A percentile compares a stretch with the other conserved stretches of the same genome.
phyloP scores from a whole-genome alignment of 129 eudicot species.

The Glebionis coronaria region DNA sequence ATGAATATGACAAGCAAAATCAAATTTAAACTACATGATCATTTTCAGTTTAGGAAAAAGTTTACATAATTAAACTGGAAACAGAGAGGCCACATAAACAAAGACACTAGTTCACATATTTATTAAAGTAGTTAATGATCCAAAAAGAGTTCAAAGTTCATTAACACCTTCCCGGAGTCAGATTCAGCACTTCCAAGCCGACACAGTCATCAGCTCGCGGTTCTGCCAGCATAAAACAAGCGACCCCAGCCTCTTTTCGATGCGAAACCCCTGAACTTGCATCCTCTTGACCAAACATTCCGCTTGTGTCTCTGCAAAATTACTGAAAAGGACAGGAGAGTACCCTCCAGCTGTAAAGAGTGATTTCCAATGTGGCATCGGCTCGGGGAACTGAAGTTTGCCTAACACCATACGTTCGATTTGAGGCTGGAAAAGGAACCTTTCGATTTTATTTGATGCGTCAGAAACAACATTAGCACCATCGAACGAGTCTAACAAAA shows the following conservation, averaged over 20 bases:
- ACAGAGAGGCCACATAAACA: conserved; percentile 28
- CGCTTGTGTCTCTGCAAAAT: conserved; percentile 58
- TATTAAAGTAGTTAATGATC: conserved; percentile 28
- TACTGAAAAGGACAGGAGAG: conserved; percentile 41
- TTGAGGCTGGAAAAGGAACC: conserved; percentile 51
- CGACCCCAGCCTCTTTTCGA: conserved; percentile 50
- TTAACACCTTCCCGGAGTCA: conserved; percentile 34
- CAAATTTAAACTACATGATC: conserved; percentile 13
- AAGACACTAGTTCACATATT: conserved; percentile 35
- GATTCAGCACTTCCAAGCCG: conserved; percentile 65
- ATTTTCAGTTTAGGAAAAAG: conserved; percentile 29
- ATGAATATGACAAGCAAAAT: conserved; percentile 8
- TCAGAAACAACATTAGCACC: conserved; percentile 44
- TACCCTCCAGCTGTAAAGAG: conserved; percentile 49
- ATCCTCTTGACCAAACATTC: conserved; percentile 49
- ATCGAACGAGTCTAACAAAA: conserved; percentile 46
- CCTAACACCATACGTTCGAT: conserved; percentile 52
- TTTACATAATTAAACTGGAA: conserved; percentile 38
- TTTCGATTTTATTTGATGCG: conserved; percentile 47
- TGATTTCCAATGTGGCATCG: conserved; percentile 52
- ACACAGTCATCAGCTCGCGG: conserved; percentile 49
- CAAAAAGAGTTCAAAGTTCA: conserved; percentile 27
- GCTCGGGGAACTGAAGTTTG: conserved; percentile 41
- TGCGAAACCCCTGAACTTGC: conserved; percentile 55
- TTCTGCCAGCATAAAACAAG: conserved; percentile 64